Conservation (phyloP, 306 rosid genomes). For the Inga leiocalycina region DNA sequence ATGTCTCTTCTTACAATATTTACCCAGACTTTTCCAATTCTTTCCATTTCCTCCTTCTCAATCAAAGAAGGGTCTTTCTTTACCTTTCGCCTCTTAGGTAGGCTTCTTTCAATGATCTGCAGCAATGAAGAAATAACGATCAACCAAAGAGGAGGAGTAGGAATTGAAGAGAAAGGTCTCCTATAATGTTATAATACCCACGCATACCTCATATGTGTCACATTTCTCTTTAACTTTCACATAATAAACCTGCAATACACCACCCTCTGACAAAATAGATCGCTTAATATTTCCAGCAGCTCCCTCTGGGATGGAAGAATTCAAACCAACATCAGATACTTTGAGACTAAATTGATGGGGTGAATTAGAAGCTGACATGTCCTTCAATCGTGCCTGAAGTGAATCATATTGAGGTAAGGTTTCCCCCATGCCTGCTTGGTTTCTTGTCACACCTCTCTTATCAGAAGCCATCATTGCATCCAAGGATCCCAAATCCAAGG, state of each 20-base stretch:
- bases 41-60: constrained; percentile 90
- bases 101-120: constrained; percentile 95
- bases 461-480: constrained; percentile 87
- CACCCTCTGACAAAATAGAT: constrained; percentile 91
- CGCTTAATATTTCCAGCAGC: constrained; percentile 97
- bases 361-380: constrained; percentile 59
- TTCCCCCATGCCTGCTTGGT: constrained; percentile 85
- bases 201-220: constrained; percentile 91
- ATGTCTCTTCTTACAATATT: constrained; percentile 89
- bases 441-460: constrained; percentile 65
- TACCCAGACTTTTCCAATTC: constrained; percentile 81
- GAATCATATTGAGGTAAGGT: constrained; percentile 70
- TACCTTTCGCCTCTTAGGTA: constrained; percentile 80
- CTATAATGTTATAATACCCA: not conserved
- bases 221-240: constrained; percentile 99
- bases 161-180: constrained; percentile 5
- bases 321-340: constrained; percentile 69
- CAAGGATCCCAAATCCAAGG: constrained; percentile 95
- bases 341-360: constrained; percentile 73
- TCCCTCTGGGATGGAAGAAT: constrained; percentile 94
- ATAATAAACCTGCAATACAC: constrained; percentile 85
- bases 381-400: constrained; percentile 81
- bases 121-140: constrained; percentile 32
- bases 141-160: constrained; percentile 11
- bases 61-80: constrained; percentile 78